Percentiles rank a stretch among this genome's conserved stretches.
Evolutionary conservation across 176 grass and related monocot genomes (phyloP).

Genomic region (Juncus inflexus): DNA sequence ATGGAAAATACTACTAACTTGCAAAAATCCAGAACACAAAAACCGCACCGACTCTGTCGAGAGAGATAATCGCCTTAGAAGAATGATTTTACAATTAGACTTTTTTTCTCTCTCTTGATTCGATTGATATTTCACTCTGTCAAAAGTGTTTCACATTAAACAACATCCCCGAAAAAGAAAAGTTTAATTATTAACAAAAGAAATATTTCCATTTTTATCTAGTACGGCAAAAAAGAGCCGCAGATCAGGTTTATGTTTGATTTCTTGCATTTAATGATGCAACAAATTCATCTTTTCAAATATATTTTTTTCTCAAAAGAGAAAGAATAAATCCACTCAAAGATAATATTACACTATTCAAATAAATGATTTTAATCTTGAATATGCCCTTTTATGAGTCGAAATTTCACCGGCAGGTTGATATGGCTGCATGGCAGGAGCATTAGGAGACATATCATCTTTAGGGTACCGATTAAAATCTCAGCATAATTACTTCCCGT

Average conservation of each 20-base stretch:
- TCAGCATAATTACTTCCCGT: slow-evolving; percentile 16
- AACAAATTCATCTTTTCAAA: too few relatives aligned
- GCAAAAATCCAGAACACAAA: too few relatives aligned
- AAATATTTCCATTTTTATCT: background rate
- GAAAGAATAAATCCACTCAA: too few relatives aligned
- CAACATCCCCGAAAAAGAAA: slow-evolving; percentile 1
- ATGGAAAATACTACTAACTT: too few relatives aligned
- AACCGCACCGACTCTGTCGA: too few relatives aligned
- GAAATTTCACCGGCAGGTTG: background rate
- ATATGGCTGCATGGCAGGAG: slow-evolving; percentile 9
- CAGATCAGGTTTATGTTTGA: background rate
- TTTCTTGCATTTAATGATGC: too few relatives aligned
- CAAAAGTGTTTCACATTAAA: background rate
- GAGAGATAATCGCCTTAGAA: too few relatives aligned
- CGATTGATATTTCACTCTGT: too few relatives aligned
- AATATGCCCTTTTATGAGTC: slow-evolving; percentile 3
- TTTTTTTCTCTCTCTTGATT: too few relatives aligned
- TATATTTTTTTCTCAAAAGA: too few relatives aligned
- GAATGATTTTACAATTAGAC: too few relatives aligned
- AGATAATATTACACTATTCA: too few relatives aligned
- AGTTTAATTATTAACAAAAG: background rate
- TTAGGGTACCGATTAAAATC: background rate
- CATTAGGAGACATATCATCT: background rate
- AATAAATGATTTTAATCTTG: background rate
- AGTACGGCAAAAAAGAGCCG: background rate